A percentile compares a stretch with the other conserved stretches of the same genome.
Evolutionary conservation across 1,284 basidiomycete species (phyloP).

Genomic region (Neotropicomus parvogracilis): DNA sequence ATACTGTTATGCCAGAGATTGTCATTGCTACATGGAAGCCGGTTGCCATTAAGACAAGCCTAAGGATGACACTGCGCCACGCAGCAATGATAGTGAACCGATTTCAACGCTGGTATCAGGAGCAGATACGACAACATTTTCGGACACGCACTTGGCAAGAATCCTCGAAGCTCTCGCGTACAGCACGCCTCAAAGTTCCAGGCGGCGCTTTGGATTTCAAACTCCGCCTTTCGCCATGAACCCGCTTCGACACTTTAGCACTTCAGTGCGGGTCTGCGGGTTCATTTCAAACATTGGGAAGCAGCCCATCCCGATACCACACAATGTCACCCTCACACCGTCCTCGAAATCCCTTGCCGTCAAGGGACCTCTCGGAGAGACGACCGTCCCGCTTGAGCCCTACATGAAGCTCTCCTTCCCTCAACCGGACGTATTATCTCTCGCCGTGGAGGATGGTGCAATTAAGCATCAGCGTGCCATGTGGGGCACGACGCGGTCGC

Average conservation of each 20-base stretch:
- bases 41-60: slow-evolving; percentile 18
- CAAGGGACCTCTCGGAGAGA: slow-evolving; percentile 73
- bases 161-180: too few species aligned
- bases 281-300: slow-evolving; percentile 76
- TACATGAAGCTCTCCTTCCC: slow-evolving; percentile 64
- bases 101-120: too few species aligned
- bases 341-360: slow-evolving; percentile 55
- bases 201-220: slow-evolving; percentile 7
- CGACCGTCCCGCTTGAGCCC: slow-evolving; percentile 64
- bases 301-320: slow-evolving; percentile 70
- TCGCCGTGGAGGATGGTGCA: slow-evolving; percentile 71
- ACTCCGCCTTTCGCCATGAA: slow-evolving; percentile 30
- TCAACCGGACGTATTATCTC: slow-evolving; percentile 45
- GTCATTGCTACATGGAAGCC: slow-evolving; percentile 58
- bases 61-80: slow-evolving; percentile 12
- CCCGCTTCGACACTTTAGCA: slow-evolving; percentile 43
- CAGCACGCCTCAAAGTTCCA: too few species aligned
- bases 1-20: slow-evolving; percentile 52
- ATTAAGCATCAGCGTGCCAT: slow-evolving; percentile 78
- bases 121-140: too few species aligned
- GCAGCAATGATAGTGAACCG: slow-evolving; percentile 52
- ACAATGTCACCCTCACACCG: slow-evolving; percentile 59
- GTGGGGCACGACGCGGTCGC: slow-evolving; percentile 92
- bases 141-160: too few species aligned
- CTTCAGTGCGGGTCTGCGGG: slow-evolving; percentile 38